Percentiles rank a stretch among this genome's conserved stretches.
These are phyloP conservation scores for Lindgomyces ingoldianus DNA, from an alignment of 495 filamentous ascomycete species.

Conservation along the genomic window DNA sequence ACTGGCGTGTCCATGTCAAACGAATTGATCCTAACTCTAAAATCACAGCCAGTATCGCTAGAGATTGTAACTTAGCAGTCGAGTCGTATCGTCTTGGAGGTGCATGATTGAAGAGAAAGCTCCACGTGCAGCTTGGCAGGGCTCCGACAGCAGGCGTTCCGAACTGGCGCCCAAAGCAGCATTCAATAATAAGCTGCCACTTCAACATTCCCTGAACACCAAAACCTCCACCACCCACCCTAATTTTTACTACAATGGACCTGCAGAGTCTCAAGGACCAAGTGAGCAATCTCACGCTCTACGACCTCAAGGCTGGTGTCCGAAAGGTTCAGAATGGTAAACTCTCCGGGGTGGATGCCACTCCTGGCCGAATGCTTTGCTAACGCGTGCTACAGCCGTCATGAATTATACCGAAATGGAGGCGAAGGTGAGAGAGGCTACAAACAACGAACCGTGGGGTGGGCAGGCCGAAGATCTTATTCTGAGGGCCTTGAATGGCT, in stretches of 20 bases:
- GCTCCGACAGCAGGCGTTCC: constrained; percentile 2
- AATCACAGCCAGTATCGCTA: too few relatives aligned
- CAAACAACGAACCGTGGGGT: constrained; percentile 39
- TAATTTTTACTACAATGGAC: constrained; percentile 66
- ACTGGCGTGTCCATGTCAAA: too few relatives aligned
- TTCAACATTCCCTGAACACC: constrained; percentile 9
- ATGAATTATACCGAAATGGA: constrained; percentile 99
- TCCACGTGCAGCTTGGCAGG: constrained; percentile 17
- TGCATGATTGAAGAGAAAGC: too few relatives aligned
- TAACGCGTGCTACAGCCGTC: constrained; percentile 62
- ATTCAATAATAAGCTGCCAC: constrained; percentile 33
- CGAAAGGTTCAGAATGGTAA: constrained; percentile 98
- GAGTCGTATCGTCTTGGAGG: too few relatives aligned
- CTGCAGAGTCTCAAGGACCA: constrained; percentile 80
- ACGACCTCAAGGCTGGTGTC: constrained; percentile 95
- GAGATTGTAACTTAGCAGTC: too few relatives aligned
- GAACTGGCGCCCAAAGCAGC: not conserved
- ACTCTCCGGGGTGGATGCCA: constrained; percentile 28
- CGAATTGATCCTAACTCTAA: too few relatives aligned
- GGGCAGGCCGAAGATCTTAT: not conserved
- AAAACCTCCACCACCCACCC: not conserved
- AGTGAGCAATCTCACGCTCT: constrained; percentile 91
- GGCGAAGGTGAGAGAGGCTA: constrained; percentile 68
- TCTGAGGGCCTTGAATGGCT: not conserved
- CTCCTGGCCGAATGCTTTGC: constrained; percentile 20